Evolutionary conservation across 257 asterid genomes (phyloP).

Genomic region (Scutellaria minor): DNA sequence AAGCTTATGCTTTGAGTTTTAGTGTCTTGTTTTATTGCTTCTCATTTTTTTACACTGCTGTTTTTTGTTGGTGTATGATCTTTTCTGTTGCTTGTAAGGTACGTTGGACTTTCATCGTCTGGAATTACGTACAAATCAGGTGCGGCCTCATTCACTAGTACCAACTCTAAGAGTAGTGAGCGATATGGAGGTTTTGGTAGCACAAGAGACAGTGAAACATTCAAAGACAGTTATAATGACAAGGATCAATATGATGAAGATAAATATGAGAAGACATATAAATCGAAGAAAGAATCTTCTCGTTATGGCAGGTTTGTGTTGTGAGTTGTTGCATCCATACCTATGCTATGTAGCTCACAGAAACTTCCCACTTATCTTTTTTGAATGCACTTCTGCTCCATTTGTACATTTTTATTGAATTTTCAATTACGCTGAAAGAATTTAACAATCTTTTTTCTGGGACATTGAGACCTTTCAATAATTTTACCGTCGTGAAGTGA

Average conservation of each 20-base stretch:
- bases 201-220: slow-evolving; percentile 57
- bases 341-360: slow-evolving; percentile 22
- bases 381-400: slow-evolving; percentile 17
- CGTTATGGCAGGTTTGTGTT: slow-evolving; percentile 63
- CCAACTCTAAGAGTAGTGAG: slow-evolving; percentile 52
- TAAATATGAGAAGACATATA: slow-evolving; percentile 52
- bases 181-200: slow-evolving; percentile 84
- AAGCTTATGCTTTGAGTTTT: slow-evolving; percentile 42
- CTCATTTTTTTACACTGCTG: slow-evolving; percentile 2
- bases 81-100: slow-evolving; percentile 52
- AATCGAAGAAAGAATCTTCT: slow-evolving; percentile 63
- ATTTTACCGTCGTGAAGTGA: slow-evolving; percentile 20
- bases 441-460: slow-evolving; percentile 7
- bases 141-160: slow-evolving; percentile 65
- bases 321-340: slow-evolving; percentile 2
- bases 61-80: slow-evolving; percentile 33
- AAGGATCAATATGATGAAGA: slow-evolving; percentile 65
- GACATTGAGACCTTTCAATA: slow-evolving; percentile 16
- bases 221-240: slow-evolving; percentile 53
- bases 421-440: slow-evolving; percentile 8
- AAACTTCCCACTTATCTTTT: not conserved
- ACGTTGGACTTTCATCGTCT: slow-evolving; percentile 86
- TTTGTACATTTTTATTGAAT: slow-evolving; percentile 14
- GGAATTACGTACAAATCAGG: slow-evolving; percentile 82
- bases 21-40: slow-evolving; percentile 31